Conservation (phyloP, 2,329 filamentous ascomycete species). For the Lachnellula arida region DNA sequence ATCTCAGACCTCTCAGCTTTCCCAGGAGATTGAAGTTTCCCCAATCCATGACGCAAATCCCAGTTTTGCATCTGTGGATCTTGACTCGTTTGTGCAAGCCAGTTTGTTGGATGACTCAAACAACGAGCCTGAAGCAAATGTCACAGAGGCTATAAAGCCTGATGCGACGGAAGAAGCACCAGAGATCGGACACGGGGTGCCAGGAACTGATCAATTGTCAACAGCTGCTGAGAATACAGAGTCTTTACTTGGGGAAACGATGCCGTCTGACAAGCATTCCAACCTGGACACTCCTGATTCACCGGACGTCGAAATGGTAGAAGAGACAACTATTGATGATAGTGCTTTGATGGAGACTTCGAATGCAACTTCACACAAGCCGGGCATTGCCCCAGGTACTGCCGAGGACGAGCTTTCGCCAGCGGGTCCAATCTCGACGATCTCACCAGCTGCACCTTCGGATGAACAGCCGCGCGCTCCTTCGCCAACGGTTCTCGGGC, state of each 20-base stretch:
- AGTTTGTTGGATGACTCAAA: background rate
- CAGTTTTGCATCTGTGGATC: constrained; percentile 9
- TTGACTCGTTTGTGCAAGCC: constrained; percentile 8
- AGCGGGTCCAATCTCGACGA: background rate
- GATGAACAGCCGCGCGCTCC: background rate
- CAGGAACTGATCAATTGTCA: background rate
- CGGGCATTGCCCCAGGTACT: background rate
- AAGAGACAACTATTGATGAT: constrained; percentile 11
- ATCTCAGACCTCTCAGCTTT: constrained; percentile 2
- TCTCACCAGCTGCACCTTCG: background rate
- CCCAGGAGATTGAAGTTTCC: background rate
- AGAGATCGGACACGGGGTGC: background rate
- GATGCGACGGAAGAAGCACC: background rate
- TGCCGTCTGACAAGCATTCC: background rate
- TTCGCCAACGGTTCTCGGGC: background rate
- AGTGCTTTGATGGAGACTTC: background rate
- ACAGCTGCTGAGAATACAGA: background rate
- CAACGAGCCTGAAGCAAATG: background rate
- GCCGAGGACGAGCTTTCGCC: background rate
- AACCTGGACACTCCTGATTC: background rate
- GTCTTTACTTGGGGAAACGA: background rate
- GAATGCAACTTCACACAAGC: background rate
- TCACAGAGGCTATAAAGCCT: background rate
- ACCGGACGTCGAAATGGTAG: constrained; percentile 6
- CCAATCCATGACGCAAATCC: constrained; percentile 1